phyloP scores from a whole-genome alignment of 768 basidiomycete species.

The Tricholoma furcatifolium region DNA sequence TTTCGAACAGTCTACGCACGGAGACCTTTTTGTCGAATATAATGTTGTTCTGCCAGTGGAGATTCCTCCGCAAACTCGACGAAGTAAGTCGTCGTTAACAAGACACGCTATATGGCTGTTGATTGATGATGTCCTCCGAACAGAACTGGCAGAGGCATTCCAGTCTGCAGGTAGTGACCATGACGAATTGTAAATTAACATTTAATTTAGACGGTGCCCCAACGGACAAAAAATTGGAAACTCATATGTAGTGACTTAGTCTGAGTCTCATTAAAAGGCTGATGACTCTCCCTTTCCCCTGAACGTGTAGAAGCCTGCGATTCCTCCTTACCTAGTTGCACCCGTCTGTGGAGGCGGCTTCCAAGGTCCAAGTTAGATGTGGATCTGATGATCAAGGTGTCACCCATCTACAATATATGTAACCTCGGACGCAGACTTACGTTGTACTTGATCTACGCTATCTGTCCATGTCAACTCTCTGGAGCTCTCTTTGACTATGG shows the following conservation, averaged over 20 bases:
- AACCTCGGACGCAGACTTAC: too few species aligned
- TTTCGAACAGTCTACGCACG: conserved; percentile 57
- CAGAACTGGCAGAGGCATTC: conserved; percentile 26
- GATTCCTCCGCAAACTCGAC: conserved; percentile 62
- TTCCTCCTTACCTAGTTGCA: too few species aligned
- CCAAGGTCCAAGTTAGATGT: too few species aligned
- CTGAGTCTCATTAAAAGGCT: background rate
- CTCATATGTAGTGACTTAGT: background rate
- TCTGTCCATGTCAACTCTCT: too few species aligned
- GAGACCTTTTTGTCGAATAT: conserved; percentile 92
- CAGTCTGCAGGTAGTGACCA: conserved; percentile 17
- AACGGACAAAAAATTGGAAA: background rate
- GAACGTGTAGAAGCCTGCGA: background rate
- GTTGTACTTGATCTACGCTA: too few species aligned
- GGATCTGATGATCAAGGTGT: too few species aligned
- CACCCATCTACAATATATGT: too few species aligned
- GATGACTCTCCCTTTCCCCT: too few species aligned
- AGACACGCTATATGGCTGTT: background rate
- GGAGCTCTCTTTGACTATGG: too few species aligned
- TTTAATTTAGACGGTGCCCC: background rate
- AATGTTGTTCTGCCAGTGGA: conserved; percentile 84
- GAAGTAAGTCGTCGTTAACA: conserved; percentile 56
- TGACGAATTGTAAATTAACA: conserved; percentile 22
- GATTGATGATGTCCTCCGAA: conserved; percentile 6
- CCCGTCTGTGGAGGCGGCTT: too few species aligned